phyloP scores from a whole-genome alignment of 305 asterid species.

The Fraxinus ornus region DNA sequence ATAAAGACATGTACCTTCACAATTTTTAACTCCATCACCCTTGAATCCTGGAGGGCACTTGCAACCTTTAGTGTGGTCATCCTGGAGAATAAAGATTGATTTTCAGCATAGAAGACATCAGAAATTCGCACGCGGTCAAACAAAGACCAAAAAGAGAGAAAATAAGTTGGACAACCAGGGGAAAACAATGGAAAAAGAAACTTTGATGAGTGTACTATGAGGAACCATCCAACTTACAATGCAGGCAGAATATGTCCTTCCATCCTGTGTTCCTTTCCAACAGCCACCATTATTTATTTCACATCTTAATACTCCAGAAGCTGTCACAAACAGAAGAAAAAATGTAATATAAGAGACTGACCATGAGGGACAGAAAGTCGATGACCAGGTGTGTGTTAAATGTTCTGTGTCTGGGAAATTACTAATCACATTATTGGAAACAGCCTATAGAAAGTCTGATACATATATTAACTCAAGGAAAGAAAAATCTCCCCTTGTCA shows the following conservation, averaged over 20 bases:
- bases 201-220: not conserved
- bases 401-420: not conserved
- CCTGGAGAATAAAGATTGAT: slow-evolving; percentile 43
- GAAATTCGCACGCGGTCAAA: not conserved
- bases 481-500: not conserved
- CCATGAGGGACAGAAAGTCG: not conserved
- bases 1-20: slow-evolving; percentile 64
- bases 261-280: slow-evolving; percentile 73
- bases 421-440: not conserved
- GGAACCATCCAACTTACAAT: slow-evolving; percentile 49
- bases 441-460: not conserved
- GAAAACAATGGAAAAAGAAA: not conserved
- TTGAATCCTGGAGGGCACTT: slow-evolving; percentile 88
- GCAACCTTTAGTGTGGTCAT: slow-evolving; percentile 83
- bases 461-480: not conserved
- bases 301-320: slow-evolving; percentile 88
- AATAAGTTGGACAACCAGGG: not conserved
- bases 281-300: slow-evolving; percentile 87
- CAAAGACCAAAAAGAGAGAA: slow-evolving; percentile 5
- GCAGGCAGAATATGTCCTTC: slow-evolving; percentile 88
- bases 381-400: not conserved
- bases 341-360: slow-evolving; percentile 5
- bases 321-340: slow-evolving; percentile 39
- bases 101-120: slow-evolving; percentile 4
- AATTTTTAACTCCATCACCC: slow-evolving; percentile 79